Conservation (phyloP, 805 yeast species). For the Yamadazyma takamatsuzukensis region DNA sequence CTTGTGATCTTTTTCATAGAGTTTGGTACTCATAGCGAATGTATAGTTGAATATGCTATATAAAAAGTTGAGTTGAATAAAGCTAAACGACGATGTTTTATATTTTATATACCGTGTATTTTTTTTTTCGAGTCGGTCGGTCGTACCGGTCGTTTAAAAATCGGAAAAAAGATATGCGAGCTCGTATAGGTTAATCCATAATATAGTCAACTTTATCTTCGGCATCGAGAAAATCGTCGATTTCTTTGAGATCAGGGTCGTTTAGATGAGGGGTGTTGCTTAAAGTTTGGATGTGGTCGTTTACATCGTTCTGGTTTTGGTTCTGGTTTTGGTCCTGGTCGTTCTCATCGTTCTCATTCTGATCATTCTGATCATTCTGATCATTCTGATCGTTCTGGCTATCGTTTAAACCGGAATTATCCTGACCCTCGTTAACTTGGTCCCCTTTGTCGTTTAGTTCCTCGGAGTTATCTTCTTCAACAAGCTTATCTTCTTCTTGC, state of each 20-base stretch:
- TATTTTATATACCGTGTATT: too few relatives aligned
- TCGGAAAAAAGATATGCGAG: too few relatives aligned
- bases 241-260: conserved; percentile 23
- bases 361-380: too few relatives aligned
- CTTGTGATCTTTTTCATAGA: conserved; percentile 49
- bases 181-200: too few relatives aligned
- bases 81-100: neutral
- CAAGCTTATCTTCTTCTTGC: conserved; percentile 10
- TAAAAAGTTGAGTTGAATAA: neutral
- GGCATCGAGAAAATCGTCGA: conserved; percentile 34
- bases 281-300: neutral
- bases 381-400: neutral
- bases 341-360: conserved; percentile 9
- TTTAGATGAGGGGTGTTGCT: too few relatives aligned
- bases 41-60: neutral
- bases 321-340: conserved; percentile 4
- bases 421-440: neutral
- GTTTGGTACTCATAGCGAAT: conserved; percentile 6
- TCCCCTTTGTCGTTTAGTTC: conserved; percentile 9
- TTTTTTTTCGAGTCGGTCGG: neutral
- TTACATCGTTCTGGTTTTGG: conserved; percentile 3
- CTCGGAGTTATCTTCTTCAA: conserved; percentile 7
- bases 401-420: neutral
- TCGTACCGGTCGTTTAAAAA: conserved; percentile 15
- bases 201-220: conserved; percentile 39